Evolutionary conservation across 2,329 filamentous ascomycete species (phyloP).

Genomic region (Escovopsis sp.): DNA sequence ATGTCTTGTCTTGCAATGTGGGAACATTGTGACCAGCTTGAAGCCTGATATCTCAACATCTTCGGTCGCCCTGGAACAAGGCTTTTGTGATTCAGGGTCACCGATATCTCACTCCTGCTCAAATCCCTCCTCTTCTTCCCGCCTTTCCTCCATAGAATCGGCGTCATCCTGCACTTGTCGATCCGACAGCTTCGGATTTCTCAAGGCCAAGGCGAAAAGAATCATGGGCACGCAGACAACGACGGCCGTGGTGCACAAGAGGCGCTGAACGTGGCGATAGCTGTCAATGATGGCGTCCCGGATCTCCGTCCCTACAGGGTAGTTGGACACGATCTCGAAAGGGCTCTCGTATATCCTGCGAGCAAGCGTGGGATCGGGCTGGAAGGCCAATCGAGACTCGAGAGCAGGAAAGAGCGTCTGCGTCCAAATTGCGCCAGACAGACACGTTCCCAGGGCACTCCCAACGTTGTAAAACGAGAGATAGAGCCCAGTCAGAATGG

Average conservation of each 20-base stretch:
- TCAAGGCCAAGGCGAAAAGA: constrained; percentile 24
- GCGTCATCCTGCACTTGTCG: constrained; percentile 12
- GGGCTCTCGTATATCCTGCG: constrained; percentile 22
- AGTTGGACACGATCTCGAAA: constrained; percentile 17
- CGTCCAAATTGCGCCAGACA: constrained; percentile 27
- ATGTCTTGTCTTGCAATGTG: too few species aligned
- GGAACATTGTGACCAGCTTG: too few species aligned
- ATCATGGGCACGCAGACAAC: constrained; percentile 31
- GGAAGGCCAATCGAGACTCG: constrained; percentile 17
- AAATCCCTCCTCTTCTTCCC: not conserved
- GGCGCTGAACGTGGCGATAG: constrained; percentile 28
- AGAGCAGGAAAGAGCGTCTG: constrained; percentile 22
- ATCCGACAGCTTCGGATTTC: constrained; percentile 29
- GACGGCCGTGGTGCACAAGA: constrained; percentile 30
- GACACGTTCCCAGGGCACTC: constrained; percentile 24
- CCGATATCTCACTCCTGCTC: too few species aligned
- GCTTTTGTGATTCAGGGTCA: too few species aligned
- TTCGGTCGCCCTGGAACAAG: too few species aligned
- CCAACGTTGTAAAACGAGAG: constrained; percentile 27
- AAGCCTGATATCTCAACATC: too few species aligned
- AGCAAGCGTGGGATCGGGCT: constrained; percentile 20
- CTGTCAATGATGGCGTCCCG: constrained; percentile 27
- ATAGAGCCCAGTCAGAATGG: constrained; percentile 23
- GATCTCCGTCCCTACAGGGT: constrained; percentile 27
- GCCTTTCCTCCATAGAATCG: constrained; percentile 1